These are phyloP conservation scores for Mimosa bimucronata DNA, from an alignment of 306 rosid genomes.

Conservation along the genomic window DNA sequence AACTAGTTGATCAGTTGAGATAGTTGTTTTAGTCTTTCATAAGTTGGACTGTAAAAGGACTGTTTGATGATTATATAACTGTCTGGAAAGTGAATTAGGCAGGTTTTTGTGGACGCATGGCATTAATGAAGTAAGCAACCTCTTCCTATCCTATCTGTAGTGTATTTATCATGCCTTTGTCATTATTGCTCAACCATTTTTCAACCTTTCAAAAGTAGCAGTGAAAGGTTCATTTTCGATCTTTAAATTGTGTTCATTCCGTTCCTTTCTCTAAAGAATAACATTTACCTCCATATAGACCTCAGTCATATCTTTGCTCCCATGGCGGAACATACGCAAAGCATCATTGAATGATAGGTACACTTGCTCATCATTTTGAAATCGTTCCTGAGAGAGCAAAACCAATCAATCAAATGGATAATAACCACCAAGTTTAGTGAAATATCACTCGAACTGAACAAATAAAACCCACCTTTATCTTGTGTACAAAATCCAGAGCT, in stretches of 20 bases:
- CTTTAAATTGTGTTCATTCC: background rate
- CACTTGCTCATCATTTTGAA: constrained; percentile 53
- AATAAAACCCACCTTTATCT: constrained; percentile 53
- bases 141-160: background rate
- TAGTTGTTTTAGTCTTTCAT: background rate
- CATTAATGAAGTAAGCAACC: background rate
- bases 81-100: background rate
- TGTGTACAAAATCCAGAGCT: constrained; percentile 63
- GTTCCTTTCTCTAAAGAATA: background rate
- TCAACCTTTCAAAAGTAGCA: background rate
- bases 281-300: constrained; percentile 57
- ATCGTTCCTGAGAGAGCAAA: constrained; percentile 53
- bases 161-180: too few relatives aligned
- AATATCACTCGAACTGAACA: background rate
- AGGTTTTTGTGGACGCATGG: too few relatives aligned
- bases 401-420: constrained; percentile 8
- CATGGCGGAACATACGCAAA: too few relatives aligned
- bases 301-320: constrained; percentile 46
- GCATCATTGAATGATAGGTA: constrained; percentile 63
- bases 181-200: background rate
- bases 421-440: background rate
- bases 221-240: background rate
- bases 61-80: background rate
- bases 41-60: background rate
- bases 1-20: background rate